Evolutionary conservation across 140 eudicot genomes (phyloP).

Genomic region (Bidens hawaiensis): DNA sequence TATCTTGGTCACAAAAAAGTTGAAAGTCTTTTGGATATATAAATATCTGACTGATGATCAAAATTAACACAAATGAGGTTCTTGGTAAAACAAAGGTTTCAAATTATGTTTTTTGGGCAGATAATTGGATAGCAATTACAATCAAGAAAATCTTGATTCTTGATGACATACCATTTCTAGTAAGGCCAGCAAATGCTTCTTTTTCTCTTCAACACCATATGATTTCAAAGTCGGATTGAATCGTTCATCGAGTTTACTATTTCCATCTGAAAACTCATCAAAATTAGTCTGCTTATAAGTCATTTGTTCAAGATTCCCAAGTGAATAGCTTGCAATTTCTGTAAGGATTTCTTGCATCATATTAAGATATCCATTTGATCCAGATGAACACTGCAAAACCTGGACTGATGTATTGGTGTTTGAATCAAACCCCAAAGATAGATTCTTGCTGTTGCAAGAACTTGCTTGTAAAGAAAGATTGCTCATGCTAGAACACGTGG

Average conservation of each 20-base stretch:
- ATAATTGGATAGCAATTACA: neutral
- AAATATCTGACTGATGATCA: no score
- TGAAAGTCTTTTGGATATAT: no score
- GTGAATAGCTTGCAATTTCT: slow-evolving; percentile 60
- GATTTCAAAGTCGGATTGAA: slow-evolving; percentile 15
- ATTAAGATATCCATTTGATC: slow-evolving; percentile 45
- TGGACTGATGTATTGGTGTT: slow-evolving; percentile 31
- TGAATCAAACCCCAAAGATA: no score
- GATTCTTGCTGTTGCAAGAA: no score
- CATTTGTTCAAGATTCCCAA: slow-evolving; percentile 39
- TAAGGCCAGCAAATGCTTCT: slow-evolving; percentile 56
- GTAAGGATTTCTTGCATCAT: slow-evolving; percentile 83
- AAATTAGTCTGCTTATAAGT: slow-evolving; percentile 15
- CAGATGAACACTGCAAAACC: slow-evolving; percentile 41
- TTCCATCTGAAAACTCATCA: slow-evolving; percentile 23
- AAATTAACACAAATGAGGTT: no score
- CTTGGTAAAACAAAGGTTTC: no score
- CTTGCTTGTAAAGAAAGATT: slow-evolving; percentile 41
- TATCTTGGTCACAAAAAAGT: no score
- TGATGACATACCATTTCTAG: slow-evolving; percentile 47
- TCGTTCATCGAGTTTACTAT: slow-evolving; percentile 14
- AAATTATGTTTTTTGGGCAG: neutral
- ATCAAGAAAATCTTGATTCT: neutral
- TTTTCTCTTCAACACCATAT: slow-evolving; percentile 38
- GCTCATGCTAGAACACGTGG: slow-evolving; percentile 58